These are phyloP conservation scores for Sugiyamaella pinicola DNA, from an alignment of 1,139 yeast species.

Conservation along the genomic window DNA sequence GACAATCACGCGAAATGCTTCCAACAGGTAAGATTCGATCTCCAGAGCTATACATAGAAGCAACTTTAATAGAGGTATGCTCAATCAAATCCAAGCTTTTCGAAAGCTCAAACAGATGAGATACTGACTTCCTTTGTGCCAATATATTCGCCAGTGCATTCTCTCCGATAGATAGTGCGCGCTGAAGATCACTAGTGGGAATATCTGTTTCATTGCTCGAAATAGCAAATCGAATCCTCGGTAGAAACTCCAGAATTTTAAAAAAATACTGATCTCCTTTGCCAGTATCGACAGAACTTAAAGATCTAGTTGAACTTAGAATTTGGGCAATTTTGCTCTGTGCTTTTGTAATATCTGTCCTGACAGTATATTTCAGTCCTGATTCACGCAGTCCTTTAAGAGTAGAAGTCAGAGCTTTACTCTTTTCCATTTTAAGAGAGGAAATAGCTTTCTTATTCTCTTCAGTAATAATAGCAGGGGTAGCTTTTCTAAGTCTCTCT, in stretches of 20 bases:
- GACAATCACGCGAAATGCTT: background rate
- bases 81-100: slow-evolving; percentile 1
- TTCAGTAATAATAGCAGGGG: slow-evolving; percentile 71
- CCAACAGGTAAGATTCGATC: slow-evolving; percentile 1
- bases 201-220: slow-evolving; percentile 64
- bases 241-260: slow-evolving; percentile 74
- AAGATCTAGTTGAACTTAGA: slow-evolving; percentile 52
- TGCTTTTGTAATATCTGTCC: slow-evolving; percentile 61
- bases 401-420: slow-evolving; percentile 73
- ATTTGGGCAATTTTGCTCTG: slow-evolving; percentile 67
- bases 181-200: slow-evolving; percentile 71
- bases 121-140: slow-evolving; percentile 3
- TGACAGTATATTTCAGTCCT: slow-evolving; percentile 70
- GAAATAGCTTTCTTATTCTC: slow-evolving; percentile 75
- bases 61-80: background rate
- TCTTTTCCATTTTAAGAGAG: slow-evolving; percentile 75
- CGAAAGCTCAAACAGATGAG: background rate
- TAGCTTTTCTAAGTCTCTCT: slow-evolving; percentile 66
- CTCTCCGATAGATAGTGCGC: slow-evolving; percentile 79
- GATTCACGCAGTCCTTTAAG: slow-evolving; percentile 70
- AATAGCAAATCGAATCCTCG: slow-evolving; percentile 71
- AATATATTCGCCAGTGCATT: slow-evolving; percentile 56
- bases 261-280: slow-evolving; percentile 64
- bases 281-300: slow-evolving; percentile 47
- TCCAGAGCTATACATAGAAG: slow-evolving; percentile 3